Percentiles rank a stretch among this genome's conserved stretches.
Evolutionary conservation across 495 filamentous ascomycete species (phyloP).

Genomic region (Podospora pseudoanserina): DNA sequence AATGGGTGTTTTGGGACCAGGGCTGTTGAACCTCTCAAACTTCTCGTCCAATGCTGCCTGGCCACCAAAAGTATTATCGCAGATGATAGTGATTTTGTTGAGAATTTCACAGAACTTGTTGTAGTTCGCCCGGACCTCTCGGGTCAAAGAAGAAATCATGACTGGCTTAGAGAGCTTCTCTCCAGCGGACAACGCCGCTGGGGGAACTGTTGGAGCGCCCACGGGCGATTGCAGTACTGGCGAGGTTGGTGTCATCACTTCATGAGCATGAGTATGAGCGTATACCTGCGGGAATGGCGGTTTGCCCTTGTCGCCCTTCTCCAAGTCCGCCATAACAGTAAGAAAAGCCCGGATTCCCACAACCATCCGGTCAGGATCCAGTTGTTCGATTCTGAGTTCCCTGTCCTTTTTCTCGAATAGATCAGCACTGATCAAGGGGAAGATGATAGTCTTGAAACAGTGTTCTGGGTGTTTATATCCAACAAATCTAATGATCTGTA

Average conservation of each 20-base stretch:
- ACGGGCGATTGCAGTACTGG: conserved; percentile 49
- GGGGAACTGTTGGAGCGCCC: conserved; percentile 27
- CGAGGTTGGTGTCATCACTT: conserved; percentile 49
- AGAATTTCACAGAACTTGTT: conserved; percentile 88
- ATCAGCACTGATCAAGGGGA: conserved; percentile 90
- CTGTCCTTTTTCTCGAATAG: conserved; percentile 69
- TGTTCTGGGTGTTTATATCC: conserved; percentile 90
- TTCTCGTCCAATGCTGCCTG: conserved; percentile 95
- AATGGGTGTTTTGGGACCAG: conserved; percentile 88
- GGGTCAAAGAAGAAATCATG: conserved; percentile 64
- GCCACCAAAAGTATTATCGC: conserved; percentile 93
- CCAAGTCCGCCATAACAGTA: conserved; percentile 88
- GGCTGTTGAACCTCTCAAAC: conserved; percentile 81
- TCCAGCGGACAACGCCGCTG: conserved; percentile 34
- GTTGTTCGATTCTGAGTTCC: conserved; percentile 83
- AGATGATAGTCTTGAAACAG: conserved; percentile 87
- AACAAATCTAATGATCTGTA: conserved; percentile 92
- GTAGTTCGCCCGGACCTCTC: conserved; percentile 78
- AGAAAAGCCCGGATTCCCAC: conserved; percentile 93
- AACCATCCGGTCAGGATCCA: conserved; percentile 94
- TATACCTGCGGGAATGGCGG: conserved; percentile 77
- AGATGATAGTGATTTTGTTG: conserved; percentile 91
- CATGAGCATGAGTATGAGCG: conserved; percentile 35
- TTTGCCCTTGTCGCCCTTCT: conserved; percentile 71
- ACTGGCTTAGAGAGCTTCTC: conserved; percentile 72